Percentiles rank a stretch among this genome's conserved stretches.
These are phyloP conservation scores for Cryptococcus sp. DNA, from an alignment of 1,284 basidiomycete species.

Conservation along the genomic window DNA sequence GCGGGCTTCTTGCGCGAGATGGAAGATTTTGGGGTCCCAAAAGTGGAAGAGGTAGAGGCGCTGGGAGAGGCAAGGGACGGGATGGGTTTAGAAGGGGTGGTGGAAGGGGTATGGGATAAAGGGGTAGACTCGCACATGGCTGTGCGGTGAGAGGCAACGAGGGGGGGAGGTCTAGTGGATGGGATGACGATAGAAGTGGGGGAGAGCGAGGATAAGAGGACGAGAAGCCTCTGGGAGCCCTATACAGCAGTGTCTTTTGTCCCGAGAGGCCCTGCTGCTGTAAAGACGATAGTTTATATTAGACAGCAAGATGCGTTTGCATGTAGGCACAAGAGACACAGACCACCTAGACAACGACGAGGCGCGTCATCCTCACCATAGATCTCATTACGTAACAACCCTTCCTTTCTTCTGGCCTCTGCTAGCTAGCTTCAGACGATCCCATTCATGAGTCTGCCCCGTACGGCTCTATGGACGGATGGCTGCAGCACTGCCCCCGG, in stretches of 20 bases:
- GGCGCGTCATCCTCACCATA: background rate
- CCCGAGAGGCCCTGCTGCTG: too few relatives aligned
- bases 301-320: too few relatives aligned
- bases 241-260: too few relatives aligned
- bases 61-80: slow-evolving; percentile 8
- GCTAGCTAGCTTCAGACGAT: background rate
- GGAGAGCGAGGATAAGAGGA: background rate
- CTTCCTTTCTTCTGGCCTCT: slow-evolving; percentile 10
- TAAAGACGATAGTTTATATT: too few relatives aligned
- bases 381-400: slow-evolving; percentile 12
- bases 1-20: slow-evolving; percentile 48
- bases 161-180: too few relatives aligned
- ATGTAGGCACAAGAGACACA: background rate
- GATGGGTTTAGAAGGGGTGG: slow-evolving; percentile 19
- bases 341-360: background rate
- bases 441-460: background rate
- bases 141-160: background rate
- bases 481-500: background rate
- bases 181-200: background rate
- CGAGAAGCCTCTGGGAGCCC: background rate
- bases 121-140: slow-evolving; percentile 11
- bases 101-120: background rate
- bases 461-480: background rate
- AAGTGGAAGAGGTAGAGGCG: slow-evolving; percentile 13
- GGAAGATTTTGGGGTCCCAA: slow-evolving; percentile 31